Base-by-base conservation (phyloP, 2,329 filamentous ascomycete species). In the Aspergillus ochraceus region DNA sequence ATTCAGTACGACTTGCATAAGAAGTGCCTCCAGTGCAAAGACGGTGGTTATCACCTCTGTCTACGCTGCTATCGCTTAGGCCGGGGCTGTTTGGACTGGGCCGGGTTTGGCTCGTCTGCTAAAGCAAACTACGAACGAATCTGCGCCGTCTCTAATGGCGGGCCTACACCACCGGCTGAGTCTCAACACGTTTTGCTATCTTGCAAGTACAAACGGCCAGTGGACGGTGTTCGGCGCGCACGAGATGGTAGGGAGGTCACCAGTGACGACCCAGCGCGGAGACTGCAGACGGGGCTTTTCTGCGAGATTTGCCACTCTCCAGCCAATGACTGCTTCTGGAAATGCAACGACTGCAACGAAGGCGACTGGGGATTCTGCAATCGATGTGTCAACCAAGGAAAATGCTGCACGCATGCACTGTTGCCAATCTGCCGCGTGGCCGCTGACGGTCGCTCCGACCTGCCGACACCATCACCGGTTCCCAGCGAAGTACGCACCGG, bases 311-410 rank as follows among this genome's bases (percentile, higher is more conserved):
- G 94, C 72, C 80, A 84, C 19, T 80, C 84, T 0, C 90, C 87
- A 80, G 84, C 91, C 0, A 93, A 96, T 68, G 85, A 89, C 54
- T 95, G 91, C 75, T 96, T 91, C 76, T 98, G 93, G 94, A 88
- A 90, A 63, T 98, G 94, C 74, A 86, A 90, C 60, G 74, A 83
- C 26, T 98, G 94, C 77, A 97, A 97, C 68, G 88, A 95, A 63
- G 94, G 92, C 5, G 93, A 96, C 70, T 98, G 93, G 93, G 94
- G 94, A 0, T 97, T 91, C 72, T 98, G 94, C 77, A 92, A 93
- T 68, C 79, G 83, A 61, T 98, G 94, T 66, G 91, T 97, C 30
- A 93, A 94, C 60, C 87, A 89, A 73, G 92, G 91, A 17, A 83
- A 84, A 60, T 90, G 88, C 60, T 98, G 94, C 76, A 90, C 88